Percentiles rank a stretch among this genome's conserved stretches.
phyloP scores from a whole-genome alignment of 2,329 filamentous ascomycete genomes.

The Paramyrothecium roridum region DNA sequence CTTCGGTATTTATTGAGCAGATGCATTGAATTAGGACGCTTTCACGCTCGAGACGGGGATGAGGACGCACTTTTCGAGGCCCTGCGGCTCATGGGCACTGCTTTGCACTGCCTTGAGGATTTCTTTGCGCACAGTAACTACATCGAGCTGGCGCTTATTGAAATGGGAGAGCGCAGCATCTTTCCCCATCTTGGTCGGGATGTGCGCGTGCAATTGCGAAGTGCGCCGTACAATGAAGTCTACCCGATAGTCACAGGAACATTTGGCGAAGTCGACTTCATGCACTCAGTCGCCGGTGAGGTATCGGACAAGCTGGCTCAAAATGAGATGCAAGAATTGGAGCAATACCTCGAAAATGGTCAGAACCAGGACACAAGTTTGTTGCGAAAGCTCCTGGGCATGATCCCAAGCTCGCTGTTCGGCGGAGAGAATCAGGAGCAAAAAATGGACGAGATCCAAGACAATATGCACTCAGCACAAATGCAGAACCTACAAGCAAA shows the following conservation, averaged over 20 bases:
- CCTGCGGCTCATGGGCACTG: conserved; percentile 66
- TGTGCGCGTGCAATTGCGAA: conserved; percentile 48
- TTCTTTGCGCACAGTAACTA: conserved; percentile 69
- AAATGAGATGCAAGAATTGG: conserved; percentile 84
- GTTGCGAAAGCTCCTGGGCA: conserved; percentile 76
- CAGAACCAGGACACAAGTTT: conserved; percentile 66
- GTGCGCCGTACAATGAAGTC: conserved; percentile 46
- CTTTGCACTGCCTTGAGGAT: conserved; percentile 70
- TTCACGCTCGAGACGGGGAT: conserved; percentile 60
- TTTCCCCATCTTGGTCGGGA: conserved; percentile 46
- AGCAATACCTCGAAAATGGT: conserved; percentile 71
- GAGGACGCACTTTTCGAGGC: conserved; percentile 57
- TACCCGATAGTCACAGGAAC: conserved; percentile 66
- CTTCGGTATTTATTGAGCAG: conserved; percentile 66
- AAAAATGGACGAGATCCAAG: conserved; percentile 76
- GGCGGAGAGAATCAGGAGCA: conserved; percentile 70
- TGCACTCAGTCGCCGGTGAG: conserved; percentile 61
- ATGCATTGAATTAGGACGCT: conserved; percentile 68
- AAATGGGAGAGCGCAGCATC: conserved; percentile 64
- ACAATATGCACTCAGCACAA: conserved; percentile 70
- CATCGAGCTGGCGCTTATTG: conserved; percentile 66
- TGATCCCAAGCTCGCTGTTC: conserved; percentile 78
- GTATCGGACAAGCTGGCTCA: conserved; percentile 88
- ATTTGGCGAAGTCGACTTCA: conserved; percentile 61
- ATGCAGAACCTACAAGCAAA: conserved; percentile 67